Evolutionary conservation across 2,329 filamentous ascomycete species (phyloP), one percentile per base, ranked within the genome.

Genomic region (Sporothrix protearum): DNA sequence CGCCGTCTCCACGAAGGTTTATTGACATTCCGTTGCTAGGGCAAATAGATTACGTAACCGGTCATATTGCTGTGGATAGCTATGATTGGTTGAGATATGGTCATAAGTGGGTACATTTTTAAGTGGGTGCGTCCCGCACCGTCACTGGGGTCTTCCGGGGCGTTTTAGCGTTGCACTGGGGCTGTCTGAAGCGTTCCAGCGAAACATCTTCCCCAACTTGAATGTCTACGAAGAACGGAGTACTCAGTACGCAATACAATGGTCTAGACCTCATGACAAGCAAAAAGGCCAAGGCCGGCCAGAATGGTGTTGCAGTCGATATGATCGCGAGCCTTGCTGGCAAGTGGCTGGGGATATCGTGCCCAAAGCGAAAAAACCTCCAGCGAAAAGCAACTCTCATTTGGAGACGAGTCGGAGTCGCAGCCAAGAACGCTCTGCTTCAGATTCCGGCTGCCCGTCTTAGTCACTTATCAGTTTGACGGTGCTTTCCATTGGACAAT

Each of bases 11-110:
- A 47, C 22, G 10, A 2, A 22, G n/a, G 55, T 68, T 71, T 73
- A 68, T 71, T 73, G 69, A 73, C 71, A 70, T 70, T 30, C 16
- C 16, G 70, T 71, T 71, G 70, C 70, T 49, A 71, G 30, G 64
- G 70, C 42, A 39, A 68, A 51, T 2, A 3, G 28, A 16, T 66
- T 71, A 71, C 57, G 49, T 71, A 66, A 71, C 28, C 3, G 1
- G 12, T 6, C 22, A 2, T 1, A 28, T n/a, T 36, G 19, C 12
- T 19, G 22, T 53, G 3, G 12, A 7, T 47, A 2, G 19, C 42
- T 12, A 6, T 28, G 45, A 66, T 53, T 64, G 42, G 57, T 1
- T 16, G 45, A 2, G 7, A 5, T 22, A 22, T 16, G 22, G 33
- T 12, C 16, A 8, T 22, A n/a, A 67, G 64, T 36, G 64, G 64